Evolutionary conservation across 345 rosid species (phyloP).

Genomic region (Mercurialis annua): DNA sequence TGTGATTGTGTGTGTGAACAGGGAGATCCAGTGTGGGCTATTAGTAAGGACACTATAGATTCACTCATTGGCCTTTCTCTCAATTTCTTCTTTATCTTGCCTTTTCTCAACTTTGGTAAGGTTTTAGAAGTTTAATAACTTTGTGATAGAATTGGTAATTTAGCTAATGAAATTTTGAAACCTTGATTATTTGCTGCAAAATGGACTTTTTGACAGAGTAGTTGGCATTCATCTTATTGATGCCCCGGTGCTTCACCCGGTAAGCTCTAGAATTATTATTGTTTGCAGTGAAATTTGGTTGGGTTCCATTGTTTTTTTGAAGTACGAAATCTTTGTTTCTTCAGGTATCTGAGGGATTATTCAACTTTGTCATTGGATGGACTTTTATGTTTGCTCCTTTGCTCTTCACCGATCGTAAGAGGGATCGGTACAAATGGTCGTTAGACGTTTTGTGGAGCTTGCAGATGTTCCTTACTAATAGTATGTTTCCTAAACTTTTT

Average conservation of each 20-base stretch:
- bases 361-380: slow-evolving; percentile 95
- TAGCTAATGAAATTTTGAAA: neutral
- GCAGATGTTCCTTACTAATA: slow-evolving; percentile 97
- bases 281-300: neutral
- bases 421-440: slow-evolving; percentile 72
- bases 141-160: neutral
- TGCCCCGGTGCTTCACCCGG: slow-evolving; percentile 88
- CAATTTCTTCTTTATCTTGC: slow-evolving; percentile 91
- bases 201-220: slow-evolving; percentile 56
- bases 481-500: slow-evolving; percentile 38
- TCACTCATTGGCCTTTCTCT: slow-evolving; percentile 76
- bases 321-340: slow-evolving; percentile 1
- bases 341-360: slow-evolving; percentile 87
- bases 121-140: neutral
- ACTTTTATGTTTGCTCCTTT: slow-evolving; percentile 96
- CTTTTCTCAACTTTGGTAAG: slow-evolving; percentile 68
- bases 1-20: slow-evolving; percentile 24
- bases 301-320: neutral
- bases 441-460: slow-evolving; percentile 74
- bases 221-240: slow-evolving; percentile 65
- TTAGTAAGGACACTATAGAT: slow-evolving; percentile 66
- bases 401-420: slow-evolving; percentile 74
- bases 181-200: slow-evolving; percentile 22
- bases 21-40: slow-evolving; percentile 97
- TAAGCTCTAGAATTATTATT: slow-evolving; percentile 43